Evolutionary conservation across 1,139 yeast species (phyloP).

Genomic region (Scheffersomyces cryptocercus): DNA sequence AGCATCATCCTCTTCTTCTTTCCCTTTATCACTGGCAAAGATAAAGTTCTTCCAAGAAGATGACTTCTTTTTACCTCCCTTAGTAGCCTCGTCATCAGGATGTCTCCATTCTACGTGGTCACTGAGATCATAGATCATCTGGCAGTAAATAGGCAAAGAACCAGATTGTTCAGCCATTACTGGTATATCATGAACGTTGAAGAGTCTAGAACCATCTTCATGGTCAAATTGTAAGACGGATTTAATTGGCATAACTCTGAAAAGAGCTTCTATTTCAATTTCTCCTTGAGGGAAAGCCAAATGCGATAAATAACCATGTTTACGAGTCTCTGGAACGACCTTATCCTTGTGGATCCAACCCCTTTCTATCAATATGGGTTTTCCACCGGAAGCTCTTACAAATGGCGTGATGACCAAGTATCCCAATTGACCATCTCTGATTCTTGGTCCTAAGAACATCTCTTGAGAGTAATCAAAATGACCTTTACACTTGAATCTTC

Average conservation of each 20-base stretch:
- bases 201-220: slow-evolving; percentile 58
- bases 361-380: slow-evolving; percentile 74
- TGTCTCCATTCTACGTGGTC: slow-evolving; percentile 58
- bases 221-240: slow-evolving; percentile 79
- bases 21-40: slow-evolving; percentile 1
- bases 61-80: slow-evolving; percentile 3
- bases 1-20: slow-evolving; percentile 15
- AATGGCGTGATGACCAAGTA: slow-evolving; percentile 83
- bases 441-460: slow-evolving; percentile 88
- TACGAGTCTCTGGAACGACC: slow-evolving; percentile 63
- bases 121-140: slow-evolving; percentile 65
- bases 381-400: slow-evolving; percentile 69
- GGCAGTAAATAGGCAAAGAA: slow-evolving; percentile 74
- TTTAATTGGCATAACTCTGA: slow-evolving; percentile 69
- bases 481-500: slow-evolving; percentile 75
- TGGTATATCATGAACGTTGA: slow-evolving; percentile 74
- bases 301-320: slow-evolving; percentile 50
- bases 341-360: slow-evolving; percentile 88
- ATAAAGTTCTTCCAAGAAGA: slow-evolving; percentile 14
- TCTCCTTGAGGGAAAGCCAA: slow-evolving; percentile 75
- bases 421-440: slow-evolving; percentile 74
- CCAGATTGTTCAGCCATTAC: slow-evolving; percentile 76
- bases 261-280: slow-evolving; percentile 70
- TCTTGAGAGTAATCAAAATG: slow-evolving; percentile 82
- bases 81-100: slow-evolving; percentile 9